A percentile compares a stretch with the other conserved stretches of the same genome.
phyloP scores from a whole-genome alignment of 148 eudicot species.

The Cornus controversa region DNA sequence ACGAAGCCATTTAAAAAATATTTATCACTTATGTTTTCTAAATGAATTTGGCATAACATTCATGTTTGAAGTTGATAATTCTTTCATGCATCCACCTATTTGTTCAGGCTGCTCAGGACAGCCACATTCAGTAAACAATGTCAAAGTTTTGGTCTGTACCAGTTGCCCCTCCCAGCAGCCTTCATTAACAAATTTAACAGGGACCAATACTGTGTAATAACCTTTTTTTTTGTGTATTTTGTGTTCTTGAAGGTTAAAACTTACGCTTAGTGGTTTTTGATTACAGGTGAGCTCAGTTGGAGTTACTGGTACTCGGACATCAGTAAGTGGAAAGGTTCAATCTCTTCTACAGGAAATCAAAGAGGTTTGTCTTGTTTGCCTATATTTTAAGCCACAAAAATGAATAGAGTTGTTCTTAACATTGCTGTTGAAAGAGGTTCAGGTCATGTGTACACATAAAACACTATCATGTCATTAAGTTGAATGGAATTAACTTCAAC shows the following conservation, averaged over 20 bases:
- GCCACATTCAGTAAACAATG: too few relatives aligned
- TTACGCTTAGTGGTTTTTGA: neutral
- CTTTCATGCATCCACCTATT: neutral
- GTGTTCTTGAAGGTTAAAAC: neutral
- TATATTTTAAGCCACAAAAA: neutral
- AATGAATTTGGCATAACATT: neutral
- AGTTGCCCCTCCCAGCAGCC: too few relatives aligned
- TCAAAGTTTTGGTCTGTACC: too few relatives aligned
- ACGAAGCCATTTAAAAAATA: neutral
- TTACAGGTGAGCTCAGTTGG: constrained; percentile 82
- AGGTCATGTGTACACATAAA: neutral
- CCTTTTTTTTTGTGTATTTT: neutral
- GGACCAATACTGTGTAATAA: too few relatives aligned
- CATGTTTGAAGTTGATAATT: neutral
- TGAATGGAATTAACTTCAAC: neutral
- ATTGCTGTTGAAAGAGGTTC: neutral
- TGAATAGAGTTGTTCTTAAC: neutral
- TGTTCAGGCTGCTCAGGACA: neutral
- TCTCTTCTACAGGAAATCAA: constrained; percentile 66
- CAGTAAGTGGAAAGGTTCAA: constrained; percentile 67
- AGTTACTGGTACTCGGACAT: constrained; percentile 86
- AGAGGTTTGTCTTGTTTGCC: constrained; percentile 52
- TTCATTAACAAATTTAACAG: too few relatives aligned
- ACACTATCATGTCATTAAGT: neutral
- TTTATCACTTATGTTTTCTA: neutral